Conservation (phyloP, 1,284 basidiomycete genomes). For the Laetiporus sulphureus region DNA sequence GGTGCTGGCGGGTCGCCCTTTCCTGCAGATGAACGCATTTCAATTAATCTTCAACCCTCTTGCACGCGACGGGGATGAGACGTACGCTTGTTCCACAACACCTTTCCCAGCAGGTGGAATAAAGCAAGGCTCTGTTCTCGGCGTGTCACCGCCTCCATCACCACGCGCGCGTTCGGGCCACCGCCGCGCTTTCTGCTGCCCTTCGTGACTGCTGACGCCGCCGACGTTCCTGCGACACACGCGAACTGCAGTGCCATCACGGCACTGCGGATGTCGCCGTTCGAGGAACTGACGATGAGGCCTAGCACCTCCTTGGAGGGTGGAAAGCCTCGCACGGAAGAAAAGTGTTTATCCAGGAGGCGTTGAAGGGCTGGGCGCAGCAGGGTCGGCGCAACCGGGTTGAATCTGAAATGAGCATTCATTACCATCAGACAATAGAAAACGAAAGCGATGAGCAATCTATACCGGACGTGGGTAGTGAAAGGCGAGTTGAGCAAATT, state of each 20-base stretch:
- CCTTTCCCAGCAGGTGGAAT: conserved; percentile 91
- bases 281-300: conserved; percentile 69
- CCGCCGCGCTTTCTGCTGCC: conserved; percentile 13
- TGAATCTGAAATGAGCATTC: conserved; percentile 42
- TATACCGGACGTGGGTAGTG: conserved; percentile 71
- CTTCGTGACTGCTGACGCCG: conserved; percentile 7
- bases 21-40: conserved; percentile 36
- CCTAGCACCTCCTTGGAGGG: conserved; percentile 67
- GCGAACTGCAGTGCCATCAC: conserved; percentile 90
- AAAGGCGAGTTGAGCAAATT: conserved; percentile 55
- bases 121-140: conserved; percentile 84
- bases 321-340: conserved; percentile 23
- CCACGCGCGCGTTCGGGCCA: conserved; percentile 21
- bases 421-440: not conserved
- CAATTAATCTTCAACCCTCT: not conserved
- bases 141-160: conserved; percentile 68
- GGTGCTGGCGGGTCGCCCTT: conserved; percentile 59
- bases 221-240: no score
- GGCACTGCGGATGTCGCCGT: conserved; percentile 90
- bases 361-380: conserved; percentile 73
- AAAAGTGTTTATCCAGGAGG: conserved; percentile 48
- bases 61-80: conserved; percentile 3
- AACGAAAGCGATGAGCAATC: conserved; percentile 4
- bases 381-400: conserved; percentile 85
- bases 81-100: conserved; percentile 93